Evolutionary conservation across 495 filamentous ascomycete species (phyloP), one percentile per base, ranked within the genome.

Genomic region (Penicillium subrubescens): DNA sequence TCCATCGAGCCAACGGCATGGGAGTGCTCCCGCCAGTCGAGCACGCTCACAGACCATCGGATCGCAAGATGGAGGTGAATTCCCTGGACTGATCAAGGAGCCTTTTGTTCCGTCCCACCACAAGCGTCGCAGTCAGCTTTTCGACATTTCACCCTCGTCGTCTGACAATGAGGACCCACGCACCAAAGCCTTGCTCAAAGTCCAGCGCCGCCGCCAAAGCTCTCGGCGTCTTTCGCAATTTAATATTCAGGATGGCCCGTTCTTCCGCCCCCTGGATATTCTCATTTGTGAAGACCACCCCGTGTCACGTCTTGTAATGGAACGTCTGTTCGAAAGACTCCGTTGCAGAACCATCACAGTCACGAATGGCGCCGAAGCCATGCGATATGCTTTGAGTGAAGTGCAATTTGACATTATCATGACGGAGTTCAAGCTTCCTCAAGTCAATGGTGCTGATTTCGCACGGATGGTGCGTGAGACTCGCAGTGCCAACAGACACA

Each of bases 241-340:
- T 61, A 91, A 87, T 60, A 71, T 95, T 35, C 83, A 87, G 34
- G 93, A 93, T 64, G 90, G 91, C 0, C 96, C 96, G 14, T 78
- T 88, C 39, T 99, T 97, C 77, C 88, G 96, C 23, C 92, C 95
- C 53, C 77, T 99, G 43, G 93, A 99, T 77, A 90, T 99, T 21
- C 84, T 99, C 33, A 94, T 99, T 57, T 98, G 95, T 75, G 95
- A 99, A 78, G 96, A 98, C 74, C 95, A 98, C 72, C 96, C 96
- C 1, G 93, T 98, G n/a, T 97, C 94, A 17, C 86, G 93, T 51
- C 83, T 98, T 76, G 93, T 99, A 25, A 97, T 98, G 95, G 95
- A 98, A 72, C 92, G 94, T 62, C 79, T 98, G 7, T 87, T 98
- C 50, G 96, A 98, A 75, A 98, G 96, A 77, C 83, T 99, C 39